Percentiles rank a stretch among this genome's conserved stretches.
Evolutionary conservation across 306 rosid species (phyloP).

Genomic region (Trichosanthes truncata): DNA sequence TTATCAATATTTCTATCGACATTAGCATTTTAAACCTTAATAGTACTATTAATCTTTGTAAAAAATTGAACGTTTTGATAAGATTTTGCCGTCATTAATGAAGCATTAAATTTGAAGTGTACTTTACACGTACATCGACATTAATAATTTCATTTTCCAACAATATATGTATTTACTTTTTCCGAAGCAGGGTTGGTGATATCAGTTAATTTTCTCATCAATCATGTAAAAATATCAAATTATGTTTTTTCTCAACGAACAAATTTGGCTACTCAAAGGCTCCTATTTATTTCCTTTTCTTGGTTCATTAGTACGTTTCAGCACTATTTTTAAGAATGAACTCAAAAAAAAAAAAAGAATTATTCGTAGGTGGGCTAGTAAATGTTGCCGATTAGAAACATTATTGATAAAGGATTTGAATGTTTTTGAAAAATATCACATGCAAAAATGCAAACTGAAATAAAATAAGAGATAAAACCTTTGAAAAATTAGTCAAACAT

Average conservation of each 20-base stretch:
- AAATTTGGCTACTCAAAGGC: not conserved
- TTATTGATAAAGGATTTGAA: not conserved
- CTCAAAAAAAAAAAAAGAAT: not conserved
- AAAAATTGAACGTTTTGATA: not conserved
- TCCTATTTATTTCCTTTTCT: not conserved
- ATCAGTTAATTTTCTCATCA: not conserved
- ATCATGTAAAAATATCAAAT: not conserved
- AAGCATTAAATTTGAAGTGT: conserved; percentile 9
- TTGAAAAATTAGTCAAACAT: not conserved
- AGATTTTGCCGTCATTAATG: conserved; percentile 12
- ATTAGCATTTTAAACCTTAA: no score
- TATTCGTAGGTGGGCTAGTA: not conserved
- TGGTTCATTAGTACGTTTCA: not conserved
- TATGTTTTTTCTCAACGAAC: not conserved
- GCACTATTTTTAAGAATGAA: not conserved
- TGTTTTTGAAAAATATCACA: not conserved
- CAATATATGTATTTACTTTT: not conserved
- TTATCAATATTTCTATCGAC: no score
- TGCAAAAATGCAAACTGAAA: not conserved
- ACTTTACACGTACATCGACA: not conserved
- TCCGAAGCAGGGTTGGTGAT: not conserved
- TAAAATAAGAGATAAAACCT: not conserved
- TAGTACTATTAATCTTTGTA: not conserved
- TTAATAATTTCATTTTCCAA: conserved; percentile 12
- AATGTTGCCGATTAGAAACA: not conserved